Evolutionary conservation across 1,139 yeast species (phyloP).

Genomic region (Scheffersomyces quercinus): DNA sequence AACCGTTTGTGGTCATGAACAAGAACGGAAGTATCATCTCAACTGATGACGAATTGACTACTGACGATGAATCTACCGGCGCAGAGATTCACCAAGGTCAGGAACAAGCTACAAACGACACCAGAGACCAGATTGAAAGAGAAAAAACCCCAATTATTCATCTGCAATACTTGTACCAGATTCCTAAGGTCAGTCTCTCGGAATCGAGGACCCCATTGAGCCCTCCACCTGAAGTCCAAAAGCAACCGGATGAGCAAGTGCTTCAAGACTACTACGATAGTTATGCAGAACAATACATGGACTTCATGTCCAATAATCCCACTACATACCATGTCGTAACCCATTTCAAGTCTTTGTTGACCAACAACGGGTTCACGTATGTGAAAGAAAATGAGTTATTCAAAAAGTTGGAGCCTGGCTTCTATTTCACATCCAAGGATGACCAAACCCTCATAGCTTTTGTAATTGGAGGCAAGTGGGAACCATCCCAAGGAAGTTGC

Average conservation of each 20-base stretch:
- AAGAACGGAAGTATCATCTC: conserved; percentile 11
- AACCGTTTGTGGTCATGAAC: conserved; percentile 8
- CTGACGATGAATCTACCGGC: conserved; percentile 4
- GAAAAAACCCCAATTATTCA: neutral
- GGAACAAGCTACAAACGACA: neutral
- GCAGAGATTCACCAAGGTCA: neutral
- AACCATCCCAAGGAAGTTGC: conserved; percentile 38
- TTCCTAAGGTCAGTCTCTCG: conserved; percentile 6
- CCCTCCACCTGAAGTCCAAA: neutral
- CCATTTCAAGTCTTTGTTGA: conserved; percentile 26
- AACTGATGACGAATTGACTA: conserved; percentile 13
- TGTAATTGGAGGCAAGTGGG: conserved; percentile 42
- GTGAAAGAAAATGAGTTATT: conserved; percentile 23
- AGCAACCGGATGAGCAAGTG: neutral
- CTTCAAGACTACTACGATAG: conserved; percentile 11
- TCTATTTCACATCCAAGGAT: conserved; percentile 36
- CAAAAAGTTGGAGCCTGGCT: conserved; percentile 9
- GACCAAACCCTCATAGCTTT: conserved; percentile 43
- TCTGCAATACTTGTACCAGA: conserved; percentile 9
- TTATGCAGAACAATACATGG: conserved; percentile 33
- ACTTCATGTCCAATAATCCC: conserved; percentile 41
- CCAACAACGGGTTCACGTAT: conserved; percentile 30
- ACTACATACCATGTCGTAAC: conserved; percentile 44
- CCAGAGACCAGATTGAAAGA: neutral
- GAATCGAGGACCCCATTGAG: neutral